A percentile compares a stretch with the other conserved stretches of the same genome.
These are phyloP conservation scores for Pseudopyricularia javanii DNA, from an alignment of 2,329 filamentous ascomycete species.

Conservation along the genomic window DNA sequence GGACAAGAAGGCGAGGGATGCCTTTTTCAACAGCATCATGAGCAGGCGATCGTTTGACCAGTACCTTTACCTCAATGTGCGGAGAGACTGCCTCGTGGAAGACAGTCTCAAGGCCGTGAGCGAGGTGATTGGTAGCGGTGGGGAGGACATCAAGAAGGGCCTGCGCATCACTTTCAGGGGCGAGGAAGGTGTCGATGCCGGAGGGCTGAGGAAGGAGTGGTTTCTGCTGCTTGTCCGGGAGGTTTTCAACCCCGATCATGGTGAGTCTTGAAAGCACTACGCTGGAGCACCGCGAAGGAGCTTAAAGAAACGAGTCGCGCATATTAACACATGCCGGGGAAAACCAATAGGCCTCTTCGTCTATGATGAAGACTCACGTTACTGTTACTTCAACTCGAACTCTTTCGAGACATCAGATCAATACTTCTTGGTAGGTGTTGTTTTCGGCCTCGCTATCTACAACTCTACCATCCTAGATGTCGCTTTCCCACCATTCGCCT, in stretches of 20 bases:
- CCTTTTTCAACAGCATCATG: slow-evolving; percentile 83
- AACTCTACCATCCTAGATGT: slow-evolving; percentile 90
- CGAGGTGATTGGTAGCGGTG: slow-evolving; percentile 67
- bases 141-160: slow-evolving; percentile 83
- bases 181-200: slow-evolving; percentile 85
- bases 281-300: not conserved
- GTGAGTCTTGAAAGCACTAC: slow-evolving; percentile 31
- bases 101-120: slow-evolving; percentile 79
- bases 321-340: not conserved
- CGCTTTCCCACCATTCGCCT: slow-evolving; percentile 77
- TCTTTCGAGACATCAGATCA: slow-evolving; percentile 87
- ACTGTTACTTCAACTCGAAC: slow-evolving; percentile 87
- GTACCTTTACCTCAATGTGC: slow-evolving; percentile 61
- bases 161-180: slow-evolving; percentile 74
- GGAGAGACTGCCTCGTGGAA: slow-evolving; percentile 76
- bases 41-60: slow-evolving; percentile 62
- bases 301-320: not conserved
- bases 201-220: slow-evolving; percentile 87
- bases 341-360: slow-evolving; percentile 61
- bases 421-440: slow-evolving; percentile 78
- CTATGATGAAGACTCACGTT: slow-evolving; percentile 81
- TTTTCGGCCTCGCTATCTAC: slow-evolving; percentile 84
- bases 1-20: slow-evolving; percentile 76
- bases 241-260: slow-evolving; percentile 82
- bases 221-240: slow-evolving; percentile 80